These are phyloP conservation scores for Annulohypoxylon bovei DNA, from an alignment of 495 filamentous ascomycete genomes.

Conservation along the genomic window DNA sequence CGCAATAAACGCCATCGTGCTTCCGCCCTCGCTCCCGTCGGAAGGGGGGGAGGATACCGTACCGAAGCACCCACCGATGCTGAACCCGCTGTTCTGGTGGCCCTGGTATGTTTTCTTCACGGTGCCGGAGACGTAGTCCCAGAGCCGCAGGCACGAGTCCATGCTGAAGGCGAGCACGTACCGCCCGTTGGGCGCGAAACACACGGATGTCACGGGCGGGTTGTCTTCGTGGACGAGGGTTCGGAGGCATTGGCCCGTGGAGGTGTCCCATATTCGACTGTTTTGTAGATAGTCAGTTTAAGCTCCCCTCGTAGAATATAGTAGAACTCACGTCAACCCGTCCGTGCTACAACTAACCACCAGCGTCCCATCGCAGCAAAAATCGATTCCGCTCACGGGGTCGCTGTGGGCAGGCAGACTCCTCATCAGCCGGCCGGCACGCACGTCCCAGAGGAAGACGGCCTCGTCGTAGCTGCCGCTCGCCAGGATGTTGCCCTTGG, in stretches of 20 bases:
- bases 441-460: constrained; percentile 94
- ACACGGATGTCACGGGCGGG: constrained; percentile 86
- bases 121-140: constrained; percentile 88
- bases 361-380: constrained; percentile 90
- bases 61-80: constrained; percentile 83
- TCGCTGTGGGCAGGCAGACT: constrained; percentile 94
- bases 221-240: constrained; percentile 98
- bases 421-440: constrained; percentile 83
- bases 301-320: too few relatives aligned
- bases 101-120: constrained; percentile 98
- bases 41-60: constrained; percentile 70
- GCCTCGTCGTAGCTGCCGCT: constrained; percentile 97
- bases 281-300: neutral
- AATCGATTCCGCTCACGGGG: constrained; percentile 92
- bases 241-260: constrained; percentile 92
- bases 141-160: constrained; percentile 88
- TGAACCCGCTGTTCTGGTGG: constrained; percentile 85
- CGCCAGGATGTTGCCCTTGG: constrained; percentile 95
- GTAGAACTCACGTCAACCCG: constrained; percentile 80
- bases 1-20: constrained; percentile 69
- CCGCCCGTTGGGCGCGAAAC: constrained; percentile 92
- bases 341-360: constrained; percentile 90
- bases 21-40: constrained; percentile 67
- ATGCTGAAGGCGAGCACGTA: constrained; percentile 92
- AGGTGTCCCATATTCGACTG: constrained; percentile 93